phyloP scores from a whole-genome alignment of 2,329 filamentous ascomycete species.

The Ceratocystis albifundus region DNA sequence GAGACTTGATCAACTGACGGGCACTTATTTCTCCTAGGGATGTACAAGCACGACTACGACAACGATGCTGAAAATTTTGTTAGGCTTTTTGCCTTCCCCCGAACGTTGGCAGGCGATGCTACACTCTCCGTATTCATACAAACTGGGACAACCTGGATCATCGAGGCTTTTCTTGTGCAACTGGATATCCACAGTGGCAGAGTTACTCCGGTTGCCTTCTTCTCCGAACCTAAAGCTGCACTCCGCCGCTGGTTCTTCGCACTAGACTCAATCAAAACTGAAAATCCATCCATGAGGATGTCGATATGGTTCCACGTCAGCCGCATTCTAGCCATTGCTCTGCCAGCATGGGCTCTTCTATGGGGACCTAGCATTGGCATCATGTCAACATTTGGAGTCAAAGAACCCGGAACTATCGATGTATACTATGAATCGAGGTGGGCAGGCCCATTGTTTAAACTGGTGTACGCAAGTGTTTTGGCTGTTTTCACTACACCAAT shows the following conservation, averaged over 20 bases:
- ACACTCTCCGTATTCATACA: slow-evolving; percentile 43
- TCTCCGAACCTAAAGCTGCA: slow-evolving; percentile 30
- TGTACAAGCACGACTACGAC: slow-evolving; percentile 34
- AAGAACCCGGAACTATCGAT: slow-evolving; percentile 30
- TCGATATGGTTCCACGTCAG: slow-evolving; percentile 38
- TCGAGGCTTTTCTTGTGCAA: slow-evolving; percentile 39
- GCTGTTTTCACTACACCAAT: slow-evolving; percentile 38
- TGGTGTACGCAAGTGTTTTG: slow-evolving; percentile 37
- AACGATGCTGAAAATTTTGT: slow-evolving; percentile 30
- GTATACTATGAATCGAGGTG: slow-evolving; percentile 36
- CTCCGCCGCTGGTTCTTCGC: slow-evolving; percentile 36
- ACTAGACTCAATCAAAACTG: slow-evolving; percentile 28
- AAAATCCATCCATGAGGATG: slow-evolving; percentile 25
- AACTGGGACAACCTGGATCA: slow-evolving; percentile 41
- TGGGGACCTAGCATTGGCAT: slow-evolving; percentile 37
- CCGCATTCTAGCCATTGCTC: slow-evolving; percentile 29
- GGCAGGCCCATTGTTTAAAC: slow-evolving; percentile 41
- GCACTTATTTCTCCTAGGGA: slow-evolving; percentile 29
- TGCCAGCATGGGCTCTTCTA: slow-evolving; percentile 34
- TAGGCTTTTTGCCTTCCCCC: slow-evolving; percentile 40
- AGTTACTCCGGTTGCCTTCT: slow-evolving; percentile 39
- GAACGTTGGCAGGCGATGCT: slow-evolving; percentile 41
- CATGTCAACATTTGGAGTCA: slow-evolving; percentile 32
- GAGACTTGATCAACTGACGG: neutral
- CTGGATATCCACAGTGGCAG: slow-evolving; percentile 36